Evolutionary conservation across 805 yeast genomes (phyloP).

Genomic region (Ogataea polymorpha): DNA sequence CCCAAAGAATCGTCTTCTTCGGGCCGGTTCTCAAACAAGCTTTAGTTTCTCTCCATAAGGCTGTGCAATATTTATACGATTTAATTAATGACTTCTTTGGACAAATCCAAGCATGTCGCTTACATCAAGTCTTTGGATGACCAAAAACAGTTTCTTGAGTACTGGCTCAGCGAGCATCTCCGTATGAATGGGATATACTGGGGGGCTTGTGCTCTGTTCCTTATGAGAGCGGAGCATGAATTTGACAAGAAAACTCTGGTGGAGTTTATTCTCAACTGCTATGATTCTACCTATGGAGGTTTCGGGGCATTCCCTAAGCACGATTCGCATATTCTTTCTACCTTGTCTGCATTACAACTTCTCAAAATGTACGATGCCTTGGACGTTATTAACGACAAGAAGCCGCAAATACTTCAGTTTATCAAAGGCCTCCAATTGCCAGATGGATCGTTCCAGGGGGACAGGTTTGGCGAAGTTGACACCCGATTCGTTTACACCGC

Average conservation of each 20-base stretch:
- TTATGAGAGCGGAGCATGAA: conserved; percentile 53
- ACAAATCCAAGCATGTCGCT: conserved; percentile 51
- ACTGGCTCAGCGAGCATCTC: conserved; percentile 88
- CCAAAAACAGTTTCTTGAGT: conserved; percentile 60
- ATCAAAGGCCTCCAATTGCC: conserved; percentile 44
- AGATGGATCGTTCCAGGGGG: conserved; percentile 86
- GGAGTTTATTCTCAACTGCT: conserved; percentile 68
- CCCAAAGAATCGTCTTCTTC: conserved; percentile 14
- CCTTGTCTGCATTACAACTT: conserved; percentile 84
- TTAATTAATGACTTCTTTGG: conserved; percentile 8
- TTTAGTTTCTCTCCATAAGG: conserved; percentile 6
- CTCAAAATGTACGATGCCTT: conserved; percentile 62
- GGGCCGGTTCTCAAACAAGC: conserved; percentile 17
- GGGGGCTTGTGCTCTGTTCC: conserved; percentile 79
- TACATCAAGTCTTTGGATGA: conserved; percentile 56
- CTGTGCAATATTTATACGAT: not conserved
- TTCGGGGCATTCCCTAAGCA: conserved; percentile 89
- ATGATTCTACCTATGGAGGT: conserved; percentile 59
- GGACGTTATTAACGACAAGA: conserved; percentile 33
- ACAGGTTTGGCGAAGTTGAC: conserved; percentile 87
- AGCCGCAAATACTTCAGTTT: conserved; percentile 36
- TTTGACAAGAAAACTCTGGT: conserved; percentile 63
- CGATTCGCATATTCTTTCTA: conserved; percentile 82
- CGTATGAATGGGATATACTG: conserved; percentile 91
- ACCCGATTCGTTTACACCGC: conserved; percentile 88